Conservation (phyloP, 2,329 filamentous ascomycete genomes). For the Fusarium coicis region DNA sequence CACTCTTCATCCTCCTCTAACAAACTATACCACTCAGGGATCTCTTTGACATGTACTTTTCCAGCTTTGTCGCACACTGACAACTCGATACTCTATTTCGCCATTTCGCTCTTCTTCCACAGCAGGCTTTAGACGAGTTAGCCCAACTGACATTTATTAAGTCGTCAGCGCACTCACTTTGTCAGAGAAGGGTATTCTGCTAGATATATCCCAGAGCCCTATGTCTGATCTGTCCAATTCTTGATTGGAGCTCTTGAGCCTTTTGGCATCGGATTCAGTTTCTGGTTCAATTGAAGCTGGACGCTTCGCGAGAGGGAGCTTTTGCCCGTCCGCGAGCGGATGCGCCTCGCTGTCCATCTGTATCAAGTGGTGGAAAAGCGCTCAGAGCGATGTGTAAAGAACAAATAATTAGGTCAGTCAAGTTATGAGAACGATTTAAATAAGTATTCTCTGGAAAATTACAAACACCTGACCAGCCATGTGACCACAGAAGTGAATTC, state of each 20-base stretch:
- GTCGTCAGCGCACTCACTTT: conserved; percentile 62
- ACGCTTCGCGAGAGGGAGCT: not conserved
- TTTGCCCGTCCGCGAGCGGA: not conserved
- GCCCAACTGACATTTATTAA: conserved; percentile 44
- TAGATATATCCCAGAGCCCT: not conserved
- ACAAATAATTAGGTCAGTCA: not conserved
- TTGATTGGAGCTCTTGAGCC: not conserved
- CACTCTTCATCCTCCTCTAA: not conserved
- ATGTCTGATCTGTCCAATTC: not conserved
- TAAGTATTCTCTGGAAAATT: not conserved
- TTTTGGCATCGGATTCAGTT: not conserved
- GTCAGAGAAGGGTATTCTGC: conserved; percentile 77
- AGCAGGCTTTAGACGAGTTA: conserved; percentile 68
- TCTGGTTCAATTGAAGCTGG: not conserved
- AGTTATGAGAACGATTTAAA: not conserved
- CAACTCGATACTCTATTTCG: conserved; percentile 95
- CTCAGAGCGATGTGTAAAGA: not conserved
- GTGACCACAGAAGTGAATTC: not conserved
- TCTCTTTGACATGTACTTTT: conserved; percentile 91
- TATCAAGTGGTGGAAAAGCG: not conserved
- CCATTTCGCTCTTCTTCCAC: conserved; percentile 93
- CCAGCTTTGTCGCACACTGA: conserved; percentile 92
- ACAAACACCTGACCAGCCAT: not conserved
- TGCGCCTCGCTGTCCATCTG: not conserved
- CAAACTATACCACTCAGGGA: conserved; percentile 81